Conservation (phyloP, 2,329 filamentous ascomycete genomes). For the Cladobotryum mycophilum region DNA sequence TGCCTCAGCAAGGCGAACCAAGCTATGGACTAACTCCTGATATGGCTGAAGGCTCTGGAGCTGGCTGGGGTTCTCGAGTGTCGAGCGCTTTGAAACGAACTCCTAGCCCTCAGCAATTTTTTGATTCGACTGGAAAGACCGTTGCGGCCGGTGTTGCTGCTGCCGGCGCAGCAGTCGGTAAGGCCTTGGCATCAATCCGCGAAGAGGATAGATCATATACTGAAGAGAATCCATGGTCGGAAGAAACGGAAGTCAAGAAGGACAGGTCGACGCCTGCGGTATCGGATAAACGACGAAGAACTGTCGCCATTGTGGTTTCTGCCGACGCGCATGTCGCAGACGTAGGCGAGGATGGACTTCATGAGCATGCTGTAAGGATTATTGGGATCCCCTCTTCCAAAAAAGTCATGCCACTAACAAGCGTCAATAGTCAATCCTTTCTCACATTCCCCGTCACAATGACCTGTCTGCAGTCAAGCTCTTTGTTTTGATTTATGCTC, state of each 20-base stretch:
- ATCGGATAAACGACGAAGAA: slow-evolving; percentile 55
- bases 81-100: slow-evolving; percentile 75
- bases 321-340: slow-evolving; percentile 60
- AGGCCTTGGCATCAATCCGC: slow-evolving; percentile 73
- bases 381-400: too few relatives aligned
- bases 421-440: slow-evolving; percentile 66
- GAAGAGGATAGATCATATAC: slow-evolving; percentile 79
- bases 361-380: slow-evolving; percentile 69
- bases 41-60: slow-evolving; percentile 11
- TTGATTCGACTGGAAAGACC: slow-evolving; percentile 75
- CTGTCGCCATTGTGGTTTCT: slow-evolving; percentile 82
- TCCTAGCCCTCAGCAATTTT: slow-evolving; percentile 80
- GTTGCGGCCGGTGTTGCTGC: slow-evolving; percentile 77
- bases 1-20: slow-evolving; percentile 26
- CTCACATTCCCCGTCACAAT: slow-evolving; percentile 73
- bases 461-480: slow-evolving; percentile 69
- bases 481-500: slow-evolving; percentile 86
- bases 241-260: slow-evolving; percentile 70
- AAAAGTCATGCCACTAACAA: not conserved
- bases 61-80: slow-evolving; percentile 68
- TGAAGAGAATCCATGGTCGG: slow-evolving; percentile 87
- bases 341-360: slow-evolving; percentile 53
- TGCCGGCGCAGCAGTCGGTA: slow-evolving; percentile 74
- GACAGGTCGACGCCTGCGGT: slow-evolving; percentile 33
- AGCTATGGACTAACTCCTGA: slow-evolving; percentile 32